Conservation (phyloP, 257 asterid species). For the Ophiorrhiza pumila region DNA sequence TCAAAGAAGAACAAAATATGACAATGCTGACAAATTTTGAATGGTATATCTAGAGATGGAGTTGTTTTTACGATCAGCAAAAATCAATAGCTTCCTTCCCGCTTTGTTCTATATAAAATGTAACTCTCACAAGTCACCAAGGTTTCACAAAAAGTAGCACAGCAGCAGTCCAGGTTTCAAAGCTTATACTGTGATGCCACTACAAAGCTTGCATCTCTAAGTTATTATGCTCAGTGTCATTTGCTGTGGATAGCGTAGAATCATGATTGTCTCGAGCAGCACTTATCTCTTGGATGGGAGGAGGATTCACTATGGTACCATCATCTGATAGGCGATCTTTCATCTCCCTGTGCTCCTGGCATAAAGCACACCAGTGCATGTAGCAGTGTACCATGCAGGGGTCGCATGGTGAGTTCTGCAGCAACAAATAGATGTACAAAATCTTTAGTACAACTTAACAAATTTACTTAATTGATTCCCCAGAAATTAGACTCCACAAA, state of each 20-base stretch:
- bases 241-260: not conserved
- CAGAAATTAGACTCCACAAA: no score
- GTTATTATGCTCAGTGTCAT: not conserved
- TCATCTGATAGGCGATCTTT: constrained; percentile 68
- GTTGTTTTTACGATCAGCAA: not conserved
- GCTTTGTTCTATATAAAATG: not conserved
- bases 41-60: not conserved
- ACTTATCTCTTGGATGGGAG: constrained; percentile 58
- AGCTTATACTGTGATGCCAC: not conserved
- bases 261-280: not conserved
- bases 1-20: not conserved
- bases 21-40: not conserved
- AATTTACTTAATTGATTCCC: no score
- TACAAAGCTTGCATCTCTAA: constrained; percentile 7
- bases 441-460: no score
- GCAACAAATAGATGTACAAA: not conserved
- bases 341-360: constrained; percentile 98
- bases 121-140: not conserved
- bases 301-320: constrained; percentile 71
- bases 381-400: constrained; percentile 94
- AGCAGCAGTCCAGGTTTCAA: not conserved
- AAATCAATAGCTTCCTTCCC: not conserved
- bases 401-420: constrained; percentile 92
- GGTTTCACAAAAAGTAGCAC: not conserved
- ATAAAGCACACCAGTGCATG: constrained; percentile 90